Evolutionary conservation across 2,329 filamentous ascomycete genomes (phyloP).

Genomic region (Ustilaginoidea virens): DNA sequence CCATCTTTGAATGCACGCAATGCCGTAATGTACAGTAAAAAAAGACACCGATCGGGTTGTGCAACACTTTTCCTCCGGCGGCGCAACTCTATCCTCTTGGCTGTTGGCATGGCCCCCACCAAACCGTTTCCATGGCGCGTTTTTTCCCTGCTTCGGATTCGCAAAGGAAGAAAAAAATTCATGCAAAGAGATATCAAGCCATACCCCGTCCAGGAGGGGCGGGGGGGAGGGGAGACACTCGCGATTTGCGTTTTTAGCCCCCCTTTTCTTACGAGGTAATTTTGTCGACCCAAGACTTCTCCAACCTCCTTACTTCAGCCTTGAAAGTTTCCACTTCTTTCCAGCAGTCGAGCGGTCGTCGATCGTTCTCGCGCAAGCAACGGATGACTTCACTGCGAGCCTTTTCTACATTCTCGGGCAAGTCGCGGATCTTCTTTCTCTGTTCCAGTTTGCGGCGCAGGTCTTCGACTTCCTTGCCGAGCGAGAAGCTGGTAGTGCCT

Average conservation of each 20-base stretch:
- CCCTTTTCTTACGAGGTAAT: slow-evolving; percentile 31
- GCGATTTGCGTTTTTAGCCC: slow-evolving; percentile 1
- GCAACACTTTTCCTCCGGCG: too few species aligned
- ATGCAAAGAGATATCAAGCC: too few species aligned
- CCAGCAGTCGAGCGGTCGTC: slow-evolving; percentile 87
- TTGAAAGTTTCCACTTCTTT: slow-evolving; percentile 84
- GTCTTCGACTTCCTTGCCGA: slow-evolving; percentile 43
- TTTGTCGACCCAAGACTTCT: slow-evolving; percentile 77
- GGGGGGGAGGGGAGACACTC: too few species aligned
- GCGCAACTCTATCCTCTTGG: too few species aligned
- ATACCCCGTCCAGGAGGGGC: too few species aligned
- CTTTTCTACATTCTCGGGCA: slow-evolving; percentile 57
- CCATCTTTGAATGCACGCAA: too few species aligned
- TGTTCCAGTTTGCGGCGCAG: slow-evolving; percentile 44
- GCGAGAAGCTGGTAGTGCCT: slow-evolving; percentile 26
- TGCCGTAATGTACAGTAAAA: too few species aligned
- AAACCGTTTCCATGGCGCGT: too few species aligned
- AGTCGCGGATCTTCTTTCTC: slow-evolving; percentile 48
- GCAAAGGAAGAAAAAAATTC: too few species aligned
- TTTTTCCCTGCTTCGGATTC: too few species aligned
- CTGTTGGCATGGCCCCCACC: too few species aligned
- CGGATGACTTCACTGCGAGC: slow-evolving; percentile 63
- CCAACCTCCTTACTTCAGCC: slow-evolving; percentile 71
- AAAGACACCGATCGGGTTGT: too few species aligned
- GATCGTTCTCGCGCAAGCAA: slow-evolving; percentile 72